Evolutionary conservation across 768 basidiomycete genomes (phyloP), one percentile per base, ranked within the genome.

Genomic region (Phlebiopsis gigantea): DNA sequence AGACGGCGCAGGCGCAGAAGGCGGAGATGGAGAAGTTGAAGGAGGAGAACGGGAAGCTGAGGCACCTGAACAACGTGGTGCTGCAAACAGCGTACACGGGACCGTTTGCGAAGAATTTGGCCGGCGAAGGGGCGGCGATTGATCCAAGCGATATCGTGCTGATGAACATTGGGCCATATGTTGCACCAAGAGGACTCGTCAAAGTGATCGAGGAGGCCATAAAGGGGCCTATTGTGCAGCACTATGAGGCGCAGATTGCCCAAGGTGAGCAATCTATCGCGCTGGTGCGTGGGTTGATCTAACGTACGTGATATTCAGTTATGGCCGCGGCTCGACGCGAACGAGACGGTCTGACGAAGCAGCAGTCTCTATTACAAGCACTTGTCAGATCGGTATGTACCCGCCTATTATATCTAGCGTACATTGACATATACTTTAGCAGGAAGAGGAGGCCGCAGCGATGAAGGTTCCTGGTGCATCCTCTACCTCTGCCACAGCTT

Each of bases 21-120:
- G 31, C 3, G n/a, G 50, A 51, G 22, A 39, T 17, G 5, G 50
- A 26, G 42, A 7, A 19, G 41, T 19, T 57, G 4, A 29, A 42
- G n/a, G 57, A 48, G 34, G 55, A 30, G 47, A 59, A 57, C 19
- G 44, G 31, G 42, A 28, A 26, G 55, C 14, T 50, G 6, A 4
- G 7, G 25, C 34, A 39, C 12, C 34, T 39, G 4, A 39, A 39
- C 8, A 39, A 39, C 8, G 4, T 39, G 3, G 8, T 39, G 2
- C 34, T 39, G 3, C 34, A 24, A 5, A 25, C 46, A 7, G 25
- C 14, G 22, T 47, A 25, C 10, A 12, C 47, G 15, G 15, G 29
- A 17, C 10, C 47, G 28, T 1, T 29, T 22, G 21, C 31, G 31
- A 34, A 34, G 34, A 10, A 9, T 25, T 21, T 46, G 19, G 28